Evolutionary conservation across 2,329 filamentous ascomycete genomes (phyloP).

Genomic region (Talaromyces sp.): DNA sequence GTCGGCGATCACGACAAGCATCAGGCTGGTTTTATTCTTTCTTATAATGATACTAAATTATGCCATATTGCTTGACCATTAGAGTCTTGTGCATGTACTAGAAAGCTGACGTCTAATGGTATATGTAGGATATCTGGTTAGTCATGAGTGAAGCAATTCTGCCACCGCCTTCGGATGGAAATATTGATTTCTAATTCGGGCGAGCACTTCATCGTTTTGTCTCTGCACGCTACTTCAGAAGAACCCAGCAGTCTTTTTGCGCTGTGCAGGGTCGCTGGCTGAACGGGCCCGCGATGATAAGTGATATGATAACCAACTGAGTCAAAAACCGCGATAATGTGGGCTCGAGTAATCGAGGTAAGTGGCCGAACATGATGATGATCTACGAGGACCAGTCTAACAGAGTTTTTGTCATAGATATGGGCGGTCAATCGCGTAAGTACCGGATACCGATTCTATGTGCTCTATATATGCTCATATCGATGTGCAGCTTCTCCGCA

Average conservation of each 20-base stretch:
- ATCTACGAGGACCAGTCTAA: not conserved
- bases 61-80: too few species aligned
- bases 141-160: not conserved
- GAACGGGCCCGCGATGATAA: not conserved
- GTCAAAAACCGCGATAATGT: constrained; percentile 10
- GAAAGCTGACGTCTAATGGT: too few species aligned
- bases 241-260: not conserved
- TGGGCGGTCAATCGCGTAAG: constrained; percentile 35
- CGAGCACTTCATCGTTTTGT: not conserved
- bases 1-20: not conserved
- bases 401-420: constrained; percentile 17
- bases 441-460: not conserved
- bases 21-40: not conserved
- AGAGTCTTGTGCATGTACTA: not conserved
- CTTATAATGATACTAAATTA: too few species aligned
- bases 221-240: not conserved
- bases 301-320: constrained; percentile 2
- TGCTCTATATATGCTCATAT: constrained; percentile 4
- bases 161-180: not conserved
- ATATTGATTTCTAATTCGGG: not conserved
- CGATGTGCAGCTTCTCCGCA: constrained; percentile 32
- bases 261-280: not conserved
- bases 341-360: constrained; percentile 29
- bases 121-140: too few species aligned
- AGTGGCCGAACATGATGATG: constrained; percentile 7